phyloP scores from a whole-genome alignment of 108 stramenopile species.

The Cyclotella cryptica region DNA sequence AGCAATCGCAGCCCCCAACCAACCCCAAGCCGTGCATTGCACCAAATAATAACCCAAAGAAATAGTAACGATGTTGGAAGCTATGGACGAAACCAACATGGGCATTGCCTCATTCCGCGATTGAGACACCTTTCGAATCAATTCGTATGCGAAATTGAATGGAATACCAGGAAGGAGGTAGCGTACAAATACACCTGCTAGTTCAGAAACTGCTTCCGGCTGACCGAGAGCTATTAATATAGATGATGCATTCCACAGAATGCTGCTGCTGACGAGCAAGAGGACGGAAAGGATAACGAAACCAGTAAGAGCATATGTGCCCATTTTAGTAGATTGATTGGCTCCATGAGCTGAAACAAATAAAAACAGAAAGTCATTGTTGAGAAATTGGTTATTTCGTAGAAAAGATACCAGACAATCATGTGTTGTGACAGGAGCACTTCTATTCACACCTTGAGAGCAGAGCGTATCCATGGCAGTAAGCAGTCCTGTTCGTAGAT shows the following conservation, averaged over 20 bases:
- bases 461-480: constrained; percentile 59
- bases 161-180: constrained; percentile 53
- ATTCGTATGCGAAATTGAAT: constrained; percentile 44
- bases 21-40: constrained; percentile 39
- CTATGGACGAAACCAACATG: constrained; percentile 41
- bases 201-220: constrained; percentile 25
- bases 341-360: constrained; percentile 41
- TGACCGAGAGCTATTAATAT: constrained; percentile 31
- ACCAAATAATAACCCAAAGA: constrained; percentile 49
- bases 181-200: constrained; percentile 34
- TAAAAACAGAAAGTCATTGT: not conserved
- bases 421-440: no score
- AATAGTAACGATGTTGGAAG: constrained; percentile 39
- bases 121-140: constrained; percentile 47
- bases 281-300: constrained; percentile 23
- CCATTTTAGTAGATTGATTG: constrained; percentile 48
- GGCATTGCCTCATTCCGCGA: constrained; percentile 47
- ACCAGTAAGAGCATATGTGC: constrained; percentile 47
- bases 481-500: constrained; percentile 14
- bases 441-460: constrained; percentile 16
- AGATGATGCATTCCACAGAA: constrained; percentile 30
- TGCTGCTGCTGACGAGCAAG: constrained; percentile 9
- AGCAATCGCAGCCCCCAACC: constrained; percentile 55
- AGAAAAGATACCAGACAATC: not conserved
- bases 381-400: not conserved